A percentile compares a stretch with the other conserved stretches of the same genome.
Evolutionary conservation across 1,139 yeast genomes (phyloP).

Genomic region (Pichiaceae sp.): DNA sequence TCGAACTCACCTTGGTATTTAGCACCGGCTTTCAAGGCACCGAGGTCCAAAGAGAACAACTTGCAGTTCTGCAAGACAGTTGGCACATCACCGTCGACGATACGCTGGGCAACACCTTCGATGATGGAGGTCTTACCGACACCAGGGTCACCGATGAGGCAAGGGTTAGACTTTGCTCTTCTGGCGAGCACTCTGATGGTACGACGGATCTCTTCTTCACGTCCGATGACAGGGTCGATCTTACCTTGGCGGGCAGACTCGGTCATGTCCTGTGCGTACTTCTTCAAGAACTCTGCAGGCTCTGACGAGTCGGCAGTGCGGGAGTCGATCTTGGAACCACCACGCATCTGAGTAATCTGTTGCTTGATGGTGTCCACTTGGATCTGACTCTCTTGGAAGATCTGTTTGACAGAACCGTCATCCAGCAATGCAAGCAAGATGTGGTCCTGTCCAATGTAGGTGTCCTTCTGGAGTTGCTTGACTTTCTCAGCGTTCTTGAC

Average conservation of each 20-base stretch:
- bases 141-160: constrained; percentile 97
- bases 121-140: constrained; percentile 98
- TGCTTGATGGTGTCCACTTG: constrained; percentile 66
- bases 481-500: constrained; percentile 40
- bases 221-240: constrained; percentile 96
- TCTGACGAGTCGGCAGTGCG: constrained; percentile 89
- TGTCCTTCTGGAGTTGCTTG: constrained; percentile 82
- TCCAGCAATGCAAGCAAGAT: constrained; percentile 76
- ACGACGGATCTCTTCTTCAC: constrained; percentile 96
- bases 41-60: constrained; percentile 82
- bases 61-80: constrained; percentile 72
- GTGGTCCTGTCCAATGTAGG: constrained; percentile 92
- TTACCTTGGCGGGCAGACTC: constrained; percentile 88
- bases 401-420: constrained; percentile 58
- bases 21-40: constrained; percentile 97
- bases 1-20: constrained; percentile 98
- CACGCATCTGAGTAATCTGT: constrained; percentile 81
- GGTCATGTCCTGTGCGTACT: constrained; percentile 90
- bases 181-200: constrained; percentile 91
- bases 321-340: constrained; percentile 86
- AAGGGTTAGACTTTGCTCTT: constrained; percentile 93
- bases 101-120: constrained; percentile 97
- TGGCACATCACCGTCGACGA: constrained; percentile 93
- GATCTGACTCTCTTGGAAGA: constrained; percentile 70
- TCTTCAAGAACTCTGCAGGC: constrained; percentile 72